A percentile compares a stretch with the other conserved stretches of the same genome.
These are phyloP conservation scores for Lolium rigidum DNA, from an alignment of 176 grass and related monocot species.

Conservation along the genomic window DNA sequence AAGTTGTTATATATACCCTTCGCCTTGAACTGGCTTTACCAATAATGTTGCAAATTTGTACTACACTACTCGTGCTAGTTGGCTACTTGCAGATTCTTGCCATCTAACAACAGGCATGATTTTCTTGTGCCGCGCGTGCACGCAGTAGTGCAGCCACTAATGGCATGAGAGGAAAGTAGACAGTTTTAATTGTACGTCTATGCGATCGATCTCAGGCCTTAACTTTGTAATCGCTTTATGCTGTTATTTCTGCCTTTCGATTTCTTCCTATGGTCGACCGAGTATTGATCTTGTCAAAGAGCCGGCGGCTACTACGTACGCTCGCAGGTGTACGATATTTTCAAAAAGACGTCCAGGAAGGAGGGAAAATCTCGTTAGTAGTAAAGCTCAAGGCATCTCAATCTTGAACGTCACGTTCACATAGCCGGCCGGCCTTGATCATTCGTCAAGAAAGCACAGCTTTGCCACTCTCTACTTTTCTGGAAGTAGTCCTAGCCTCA, in stretches of 20 bases:
- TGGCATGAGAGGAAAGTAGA: neutral
- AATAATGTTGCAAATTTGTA: too few relatives aligned
- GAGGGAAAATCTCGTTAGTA: constrained; percentile 26
- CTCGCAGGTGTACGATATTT: neutral
- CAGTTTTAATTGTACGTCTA: neutral
- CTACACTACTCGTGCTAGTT: too few relatives aligned
- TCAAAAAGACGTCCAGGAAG: constrained; percentile 31
- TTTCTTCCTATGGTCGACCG: neutral
- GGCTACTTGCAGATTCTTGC: too few relatives aligned
- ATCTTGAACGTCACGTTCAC: constrained; percentile 41
- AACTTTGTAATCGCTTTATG: constrained; percentile 11
- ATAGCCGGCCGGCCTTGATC: constrained; percentile 29
- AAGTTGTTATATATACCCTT: too few relatives aligned
- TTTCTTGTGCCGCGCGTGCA: neutral
- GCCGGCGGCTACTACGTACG: neutral
- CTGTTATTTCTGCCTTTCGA: neutral
- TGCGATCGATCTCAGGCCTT: neutral
- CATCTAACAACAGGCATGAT: neutral
- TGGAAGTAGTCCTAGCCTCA: constrained; percentile 32
- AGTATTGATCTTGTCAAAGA: constrained; percentile 6
- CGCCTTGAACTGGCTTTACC: too few relatives aligned
- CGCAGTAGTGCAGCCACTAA: neutral
- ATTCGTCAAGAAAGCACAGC: neutral
- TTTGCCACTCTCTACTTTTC: constrained; percentile 36
- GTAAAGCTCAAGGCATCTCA: constrained; percentile 49